Evolutionary conservation across 495 filamentous ascomycete genomes (phyloP), one percentile per base, ranked within the genome.

Genomic region (Talaromyces liani): DNA sequence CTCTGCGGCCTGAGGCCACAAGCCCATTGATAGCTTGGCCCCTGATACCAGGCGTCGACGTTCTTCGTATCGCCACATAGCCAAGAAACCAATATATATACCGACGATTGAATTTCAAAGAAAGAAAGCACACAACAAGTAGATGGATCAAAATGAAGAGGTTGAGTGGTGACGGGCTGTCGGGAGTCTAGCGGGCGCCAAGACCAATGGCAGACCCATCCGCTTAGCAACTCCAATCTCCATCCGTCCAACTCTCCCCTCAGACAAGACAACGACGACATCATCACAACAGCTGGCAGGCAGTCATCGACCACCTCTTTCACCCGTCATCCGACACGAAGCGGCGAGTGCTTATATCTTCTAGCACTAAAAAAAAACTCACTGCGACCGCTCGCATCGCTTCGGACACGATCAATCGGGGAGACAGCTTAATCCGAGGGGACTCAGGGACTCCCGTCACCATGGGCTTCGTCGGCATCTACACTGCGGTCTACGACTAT

Each of bases 401-500:
- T 9, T 25, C 31, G 56, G 65, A 72, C 51, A 6, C 58, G 1
- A 72, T 74, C 29, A 70, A 71, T 45, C 80, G 80, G 4, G 79
- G 45, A 34, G 31, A 22, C 22, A 54, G 60, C 60, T 36, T 18
- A 3, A 56, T 56, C 31, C 56, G 56, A 36, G 31, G 56, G 31
- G 27, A 20, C 55, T 14, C 14, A 14, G 55, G 31, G 27, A 22
- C 56, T 16, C 16, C 53, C 56, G 56, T 33, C 65, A 75, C 56
- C 36, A 89, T 89, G 87, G 85, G 81, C 60, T 99, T 98, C 80
- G 73, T 97, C 70, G 93, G 92, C 62, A 84, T 99, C 60, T 97
- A 92, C 81, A 89, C 86, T 73, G 93, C 92, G 70, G 69, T 96
- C 70, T 98, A 95, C 83, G 91, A 96, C 80, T 99, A 98, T 79